Evolutionary conservation across 768 basidiomycete genomes (phyloP).

Genomic region (Kondoa malvinella): DNA sequence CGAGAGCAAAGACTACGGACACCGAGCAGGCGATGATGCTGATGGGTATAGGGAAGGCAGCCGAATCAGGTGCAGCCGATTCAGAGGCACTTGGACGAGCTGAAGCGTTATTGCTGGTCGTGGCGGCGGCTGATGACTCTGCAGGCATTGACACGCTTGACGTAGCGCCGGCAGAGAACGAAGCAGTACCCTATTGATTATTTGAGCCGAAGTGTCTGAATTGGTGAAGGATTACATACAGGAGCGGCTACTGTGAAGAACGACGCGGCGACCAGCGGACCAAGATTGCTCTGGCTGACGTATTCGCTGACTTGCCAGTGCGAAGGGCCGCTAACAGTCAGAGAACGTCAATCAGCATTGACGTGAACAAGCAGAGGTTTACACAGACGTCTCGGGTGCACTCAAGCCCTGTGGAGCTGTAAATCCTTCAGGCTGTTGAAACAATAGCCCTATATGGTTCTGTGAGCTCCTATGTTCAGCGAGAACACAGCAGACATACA

Average conservation of each 20-base stretch:
- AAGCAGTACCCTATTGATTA: neutral
- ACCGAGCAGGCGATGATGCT: neutral
- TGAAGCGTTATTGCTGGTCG: neutral
- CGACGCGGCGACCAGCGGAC: slow-evolving; percentile 13
- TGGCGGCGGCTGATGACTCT: neutral
- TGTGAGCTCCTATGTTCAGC: neutral
- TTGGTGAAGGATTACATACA: neutral
- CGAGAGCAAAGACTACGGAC: neutral
- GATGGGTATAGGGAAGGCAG: neutral
- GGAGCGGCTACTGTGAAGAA: slow-evolving; percentile 18
- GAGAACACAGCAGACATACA: neutral
- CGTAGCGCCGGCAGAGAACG: neutral
- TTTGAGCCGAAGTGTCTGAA: neutral
- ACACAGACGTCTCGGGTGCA: slow-evolving; percentile 3
- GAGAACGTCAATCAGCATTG: neutral
- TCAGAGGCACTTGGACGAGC: neutral
- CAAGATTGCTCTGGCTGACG: slow-evolving; percentile 9
- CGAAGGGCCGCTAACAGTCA: neutral
- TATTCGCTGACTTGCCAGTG: slow-evolving; percentile 14
- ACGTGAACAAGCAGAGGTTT: neutral
- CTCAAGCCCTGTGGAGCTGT: slow-evolving; percentile 11
- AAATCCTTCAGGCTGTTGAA: slow-evolving; percentile 17
- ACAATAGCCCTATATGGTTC: neutral
- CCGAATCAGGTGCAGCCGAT: neutral
- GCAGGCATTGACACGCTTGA: neutral